These are phyloP conservation scores for Betula pendula DNA, from an alignment of 306 rosid genomes.

Conservation along the genomic window DNA sequence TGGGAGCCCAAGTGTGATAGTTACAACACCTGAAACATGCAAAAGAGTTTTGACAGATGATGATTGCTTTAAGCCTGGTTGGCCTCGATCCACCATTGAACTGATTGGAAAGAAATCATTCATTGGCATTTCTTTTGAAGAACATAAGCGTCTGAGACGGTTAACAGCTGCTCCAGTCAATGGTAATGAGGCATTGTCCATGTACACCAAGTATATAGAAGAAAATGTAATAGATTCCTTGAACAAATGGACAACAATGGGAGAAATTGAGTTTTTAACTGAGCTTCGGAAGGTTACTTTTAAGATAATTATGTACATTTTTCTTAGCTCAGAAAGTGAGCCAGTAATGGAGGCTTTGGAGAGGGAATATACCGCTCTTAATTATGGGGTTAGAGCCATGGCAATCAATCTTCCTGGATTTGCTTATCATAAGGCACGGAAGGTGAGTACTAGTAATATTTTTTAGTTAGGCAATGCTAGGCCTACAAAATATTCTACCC, in stretches of 20 bases:
- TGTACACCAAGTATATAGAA: slow-evolving; percentile 68
- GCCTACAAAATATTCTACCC: too few species aligned
- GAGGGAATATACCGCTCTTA: slow-evolving; percentile 71
- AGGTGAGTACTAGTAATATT: slow-evolving; percentile 39
- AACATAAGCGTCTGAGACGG: slow-evolving; percentile 80
- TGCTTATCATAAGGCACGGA: slow-evolving; percentile 73
- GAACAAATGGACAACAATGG: slow-evolving; percentile 73
- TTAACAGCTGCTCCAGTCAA: slow-evolving; percentile 80
- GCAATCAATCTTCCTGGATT: slow-evolving; percentile 83
- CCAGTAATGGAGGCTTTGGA: slow-evolving; percentile 65
- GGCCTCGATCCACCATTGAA: slow-evolving; percentile 73
- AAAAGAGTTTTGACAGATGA: slow-evolving; percentile 75
- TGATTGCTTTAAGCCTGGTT: slow-evolving; percentile 63
- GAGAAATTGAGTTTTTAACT: slow-evolving; percentile 69
- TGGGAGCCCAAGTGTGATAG: slow-evolving; percentile 74
- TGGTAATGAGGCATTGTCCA: slow-evolving; percentile 69
- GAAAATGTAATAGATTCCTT: slow-evolving; percentile 46
- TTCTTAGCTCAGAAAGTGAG: slow-evolving; percentile 77
- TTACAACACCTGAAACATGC: slow-evolving; percentile 71
- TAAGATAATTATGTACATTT: slow-evolving; percentile 74
- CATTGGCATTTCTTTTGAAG: slow-evolving; percentile 58
- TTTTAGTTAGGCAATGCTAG: too few species aligned
- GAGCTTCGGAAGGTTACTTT: slow-evolving; percentile 71
- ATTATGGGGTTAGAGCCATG: slow-evolving; percentile 87
- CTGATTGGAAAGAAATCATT: slow-evolving; percentile 84